A percentile compares a stretch with the other conserved stretches of the same genome.
Conservation (phyloP, 495 filamentous ascomycete species). For the Amniculicola lignicola region DNA sequence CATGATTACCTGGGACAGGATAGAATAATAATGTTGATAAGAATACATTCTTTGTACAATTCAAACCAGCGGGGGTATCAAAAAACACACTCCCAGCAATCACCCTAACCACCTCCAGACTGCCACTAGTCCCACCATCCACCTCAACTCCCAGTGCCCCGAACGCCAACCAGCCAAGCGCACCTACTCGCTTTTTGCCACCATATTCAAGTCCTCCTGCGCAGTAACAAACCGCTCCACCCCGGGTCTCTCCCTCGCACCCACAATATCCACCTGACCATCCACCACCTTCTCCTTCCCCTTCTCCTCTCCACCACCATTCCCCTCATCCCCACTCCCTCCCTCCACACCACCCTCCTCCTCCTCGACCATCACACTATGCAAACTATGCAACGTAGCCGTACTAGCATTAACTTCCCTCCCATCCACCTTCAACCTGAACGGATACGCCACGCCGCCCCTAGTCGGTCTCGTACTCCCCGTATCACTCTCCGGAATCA, state of each 20-base stretch:
- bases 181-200: no score
- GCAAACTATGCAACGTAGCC: slow-evolving; percentile 23
- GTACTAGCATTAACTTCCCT: slow-evolving; percentile 27
- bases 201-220: slow-evolving; percentile 12
- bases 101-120: no score
- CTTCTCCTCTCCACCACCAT: slow-evolving; percentile 2
- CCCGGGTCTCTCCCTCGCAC: slow-evolving; percentile 18
- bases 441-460: slow-evolving; percentile 33
- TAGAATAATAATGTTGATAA: no score
- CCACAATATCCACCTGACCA: slow-evolving; percentile 9
- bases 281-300: not conserved
- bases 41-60: no score
- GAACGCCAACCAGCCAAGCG: no score
- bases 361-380: not conserved
- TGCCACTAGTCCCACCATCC: no score
- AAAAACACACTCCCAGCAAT: no score
- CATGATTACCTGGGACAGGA: no score
- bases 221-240: slow-evolving; percentile 27
- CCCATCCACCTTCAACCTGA: slow-evolving; percentile 29
- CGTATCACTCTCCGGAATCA: slow-evolving; percentile 21
- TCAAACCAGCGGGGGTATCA: no score
- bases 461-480: slow-evolving; percentile 26
- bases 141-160: no score
- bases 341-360: not conserved
- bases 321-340: not conserved